Evolutionary conservation across 2,329 filamentous ascomycete species (phyloP), one percentile per base, ranked within the genome.

Genomic region (Diaporthe ampelina): DNA sequence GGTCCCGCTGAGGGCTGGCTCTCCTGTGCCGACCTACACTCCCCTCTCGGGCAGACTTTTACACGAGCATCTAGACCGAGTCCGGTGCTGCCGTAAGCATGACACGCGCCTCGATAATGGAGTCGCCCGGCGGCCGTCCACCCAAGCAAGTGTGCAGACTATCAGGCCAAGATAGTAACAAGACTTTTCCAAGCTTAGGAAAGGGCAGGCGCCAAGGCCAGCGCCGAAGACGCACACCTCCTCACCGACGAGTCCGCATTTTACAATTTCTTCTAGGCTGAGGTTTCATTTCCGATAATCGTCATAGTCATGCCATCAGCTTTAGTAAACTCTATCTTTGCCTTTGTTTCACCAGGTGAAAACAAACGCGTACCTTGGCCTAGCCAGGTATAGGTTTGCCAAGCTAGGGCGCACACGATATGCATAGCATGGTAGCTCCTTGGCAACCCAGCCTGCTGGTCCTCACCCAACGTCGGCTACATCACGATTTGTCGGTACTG

Each of bases 81-180:
- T 13, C 24, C 29, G 45, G 63, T 26, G 45, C 63, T 45, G 63
- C 45, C 21, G 45, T n/a, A 67, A 52, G 61, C 61, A 67, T 67
- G 40, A 63, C 59, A 48, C 59, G 45, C 45, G 61, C 19, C 10
- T 37, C 24, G 43, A 61, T 24, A n/a, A 52, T 52, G 21, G 45
- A 52, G 45, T 50, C 43, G 43, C 43, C 32, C 61, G 61, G 61
- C 61, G 43, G 61, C 43, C 61, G 61, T 29, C 61, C 21, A 13
- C 13, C 13, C 45, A 48, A 17, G 43, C 40, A 63, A 29, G 13
- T 26, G 15, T n/a, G 24, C 24, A 29, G 13, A 52, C 63, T 67
- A 52, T 67, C 63, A 37, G 63, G 63, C 63, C 63, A 67, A 67
- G 63, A 52, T 37, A 52, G 63, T 24, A 52, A 67, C 45, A 52